A percentile compares a stretch with the other conserved stretches of the same genome.
These are phyloP conservation scores for Starmera amethionina DNA, from an alignment of 805 yeast species.

Conservation along the genomic window DNA sequence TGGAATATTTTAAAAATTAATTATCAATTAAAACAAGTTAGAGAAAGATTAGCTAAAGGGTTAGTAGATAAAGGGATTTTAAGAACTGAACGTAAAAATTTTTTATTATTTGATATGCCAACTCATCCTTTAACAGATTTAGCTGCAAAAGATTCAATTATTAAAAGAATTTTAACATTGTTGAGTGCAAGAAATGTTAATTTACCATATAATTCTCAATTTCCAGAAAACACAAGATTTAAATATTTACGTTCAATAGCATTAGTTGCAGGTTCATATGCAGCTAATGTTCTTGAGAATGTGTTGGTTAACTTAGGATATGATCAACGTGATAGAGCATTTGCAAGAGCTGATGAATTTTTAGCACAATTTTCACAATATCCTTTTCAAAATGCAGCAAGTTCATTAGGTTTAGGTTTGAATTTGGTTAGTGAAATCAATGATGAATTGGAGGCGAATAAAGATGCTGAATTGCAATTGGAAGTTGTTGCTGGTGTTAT, in stretches of 20 bases:
- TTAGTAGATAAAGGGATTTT: constrained; percentile 93
- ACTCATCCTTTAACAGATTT: constrained; percentile 94
- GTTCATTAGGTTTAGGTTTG: constrained; percentile 61
- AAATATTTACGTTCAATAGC: constrained; percentile 70
- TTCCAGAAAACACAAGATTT: constrained; percentile 60
- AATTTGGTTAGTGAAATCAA: constrained; percentile 43
- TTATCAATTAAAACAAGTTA: constrained; percentile 93
- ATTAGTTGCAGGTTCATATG: constrained; percentile 81
- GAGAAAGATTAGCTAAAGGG: constrained; percentile 94
- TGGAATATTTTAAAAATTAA: constrained; percentile 94
- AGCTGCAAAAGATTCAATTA: constrained; percentile 72
- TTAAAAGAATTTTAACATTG: constrained; percentile 58
- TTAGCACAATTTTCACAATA: constrained; percentile 72
- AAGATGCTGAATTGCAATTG: constrained; percentile 49
- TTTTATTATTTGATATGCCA: constrained; percentile 94
- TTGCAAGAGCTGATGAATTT: constrained; percentile 89
- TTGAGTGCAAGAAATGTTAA: constrained; percentile 65
- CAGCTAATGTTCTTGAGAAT: constrained; percentile 94
- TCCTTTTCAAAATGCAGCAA: constrained; percentile 60
- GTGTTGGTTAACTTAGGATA: constrained; percentile 67
- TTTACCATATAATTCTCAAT: constrained; percentile 47
- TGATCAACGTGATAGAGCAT: constrained; percentile 86
- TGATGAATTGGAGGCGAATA: constrained; percentile 33
- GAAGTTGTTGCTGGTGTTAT: constrained; percentile 92
- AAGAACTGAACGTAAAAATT: constrained; percentile 92